These are phyloP conservation scores for Arthrobotrys entomopaga DNA, from an alignment of 2,329 filamentous ascomycete species.

Conservation along the genomic window DNA sequence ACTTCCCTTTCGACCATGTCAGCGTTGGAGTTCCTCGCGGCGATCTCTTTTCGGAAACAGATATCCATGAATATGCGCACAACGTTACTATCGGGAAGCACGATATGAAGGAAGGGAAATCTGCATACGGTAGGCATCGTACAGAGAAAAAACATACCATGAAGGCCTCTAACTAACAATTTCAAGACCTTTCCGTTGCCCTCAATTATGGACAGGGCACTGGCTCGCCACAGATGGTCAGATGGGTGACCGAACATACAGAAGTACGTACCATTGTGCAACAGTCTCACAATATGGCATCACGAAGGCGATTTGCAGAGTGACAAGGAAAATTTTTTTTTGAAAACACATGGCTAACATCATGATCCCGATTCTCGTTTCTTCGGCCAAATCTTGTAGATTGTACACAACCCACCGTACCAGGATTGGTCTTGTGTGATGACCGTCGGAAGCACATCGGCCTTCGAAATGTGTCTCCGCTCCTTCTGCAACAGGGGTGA, in stretches of 20 bases:
- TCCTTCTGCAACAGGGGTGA: constrained; percentile 83
- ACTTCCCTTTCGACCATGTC: constrained; percentile 89
- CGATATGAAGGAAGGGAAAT: constrained; percentile 75
- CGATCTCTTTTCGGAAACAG: constrained; percentile 76
- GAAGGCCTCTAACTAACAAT: constrained; percentile 19
- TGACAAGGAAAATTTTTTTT: background rate
- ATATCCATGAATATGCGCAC: constrained; percentile 71
- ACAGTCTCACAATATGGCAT: too few species aligned
- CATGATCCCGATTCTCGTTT: constrained; percentile 7
- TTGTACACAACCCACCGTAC: constrained; percentile 87
- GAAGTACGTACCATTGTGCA: constrained; percentile 66
- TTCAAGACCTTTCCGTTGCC: constrained; percentile 79
- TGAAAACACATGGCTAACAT: constrained; percentile 15
- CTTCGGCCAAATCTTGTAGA: constrained; percentile 60
- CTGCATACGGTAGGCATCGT: constrained; percentile 64
- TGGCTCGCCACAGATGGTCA: constrained; percentile 84
- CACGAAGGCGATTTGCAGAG: too few species aligned
- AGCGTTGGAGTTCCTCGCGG: constrained; percentile 76
- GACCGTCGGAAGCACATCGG: constrained; percentile 85
- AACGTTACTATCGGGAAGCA: constrained; percentile 80
- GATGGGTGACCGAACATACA: constrained; percentile 93
- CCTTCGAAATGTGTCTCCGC: constrained; percentile 82
- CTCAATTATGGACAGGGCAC: constrained; percentile 93
- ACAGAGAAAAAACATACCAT: constrained; percentile 20
- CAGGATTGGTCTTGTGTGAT: constrained; percentile 87